Base-by-base conservation (phyloP, 106 monocot species). In the Dendrobium officinale region DNA sequence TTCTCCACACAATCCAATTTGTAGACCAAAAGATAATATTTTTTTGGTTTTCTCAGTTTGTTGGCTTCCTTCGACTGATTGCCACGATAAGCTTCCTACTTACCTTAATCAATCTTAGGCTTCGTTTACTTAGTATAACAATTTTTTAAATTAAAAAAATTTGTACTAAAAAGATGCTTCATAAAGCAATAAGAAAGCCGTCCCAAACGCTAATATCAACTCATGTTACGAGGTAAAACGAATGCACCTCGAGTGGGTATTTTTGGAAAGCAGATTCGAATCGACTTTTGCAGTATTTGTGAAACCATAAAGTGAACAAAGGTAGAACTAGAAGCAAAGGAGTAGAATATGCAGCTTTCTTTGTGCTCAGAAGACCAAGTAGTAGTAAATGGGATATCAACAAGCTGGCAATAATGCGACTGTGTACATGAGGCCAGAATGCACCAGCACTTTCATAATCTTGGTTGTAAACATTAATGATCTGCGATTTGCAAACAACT, bases 391-490 rank as follows among this genome's bases (percentile, higher is more conserved):
- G 92, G 8, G 95, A 90, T 75, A 95, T 92, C 83, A 92, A 73
- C 61, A 95, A 79, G 84, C 90, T 87, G 37, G 78, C 77, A 37
- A 95, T 86, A 77, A 95, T 95, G 67, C 89, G 95, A 20, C 76
- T 77, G 41, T 95, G 90, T 49, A 95, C 87, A 82, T 87, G 89
- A 20, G 95, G 95, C 95, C 95, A 95, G 73, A 95, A 95, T 79
- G 95, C 92, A 78, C 83, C 95, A 42, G 90, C 90, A 80, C 95
- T 95, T 82, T 95, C 95, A 75, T 95, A 95, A 67, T 92, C 87
- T 83, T 95, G 92, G 82, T 87, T 88, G 56, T 95, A 95, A 31
- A 95, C 95, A 82, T 95, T 95, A 24, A 92, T 95, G 8, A 95
- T 55, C 55, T 55, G 55, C 9, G 17, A 55, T 11, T 55, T 55